Base-by-base conservation (phyloP, 2,329 filamentous ascomycete genomes). In the Aspergillus calidoustus region DNA sequence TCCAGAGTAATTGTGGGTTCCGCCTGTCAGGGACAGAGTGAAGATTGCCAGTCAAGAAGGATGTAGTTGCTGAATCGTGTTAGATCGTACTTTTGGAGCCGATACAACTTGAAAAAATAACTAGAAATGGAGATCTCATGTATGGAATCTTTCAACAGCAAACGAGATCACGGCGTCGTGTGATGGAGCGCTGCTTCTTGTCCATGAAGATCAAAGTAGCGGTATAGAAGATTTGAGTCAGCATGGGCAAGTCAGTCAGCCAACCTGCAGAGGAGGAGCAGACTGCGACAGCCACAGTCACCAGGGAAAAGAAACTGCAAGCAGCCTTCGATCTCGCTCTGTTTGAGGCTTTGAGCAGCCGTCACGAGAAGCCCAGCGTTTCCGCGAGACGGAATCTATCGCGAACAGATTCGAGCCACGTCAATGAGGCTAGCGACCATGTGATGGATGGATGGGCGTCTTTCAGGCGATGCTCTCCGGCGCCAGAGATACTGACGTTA, bases 371-470 rank as follows among this genome's bases (percentile, higher is more conserved):
- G 43, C 11, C n/a, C 51, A 48, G 23, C 30, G 54, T 63, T 54
- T 54, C 47, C 47, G 38, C 60, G 49, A 55, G 62, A 64, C 60
- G 53, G 60, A 41, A 63, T 57, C 57, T 54, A 38, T 41, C 50
- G 48, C 56, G 61, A 67, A 65, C 59, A 60, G 57, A 67, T 60
- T 59, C 52, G 59, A 65, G 65, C 63, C 65, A 67, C 65, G 65
- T 67, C 65, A 63, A 62, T 64, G 28, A 46, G 22, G 22, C 41
- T 41, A 25, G 11, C 34, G 57, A 41, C 65, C 65, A 65, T 65
- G 65, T 67, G 65, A 67, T 60, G 43, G 47, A 31, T 47, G 44
- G n/a, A 47, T 47, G 43, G 43, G 52, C 41, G 11, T 31, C n/a
- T 28, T 49, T 28, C 25, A 46, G 43, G 54, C n/a, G 34, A 41